Evolutionary conservation across 2,329 filamentous ascomycete genomes (phyloP).

Genomic region (Cryphonectria parasitica): DNA sequence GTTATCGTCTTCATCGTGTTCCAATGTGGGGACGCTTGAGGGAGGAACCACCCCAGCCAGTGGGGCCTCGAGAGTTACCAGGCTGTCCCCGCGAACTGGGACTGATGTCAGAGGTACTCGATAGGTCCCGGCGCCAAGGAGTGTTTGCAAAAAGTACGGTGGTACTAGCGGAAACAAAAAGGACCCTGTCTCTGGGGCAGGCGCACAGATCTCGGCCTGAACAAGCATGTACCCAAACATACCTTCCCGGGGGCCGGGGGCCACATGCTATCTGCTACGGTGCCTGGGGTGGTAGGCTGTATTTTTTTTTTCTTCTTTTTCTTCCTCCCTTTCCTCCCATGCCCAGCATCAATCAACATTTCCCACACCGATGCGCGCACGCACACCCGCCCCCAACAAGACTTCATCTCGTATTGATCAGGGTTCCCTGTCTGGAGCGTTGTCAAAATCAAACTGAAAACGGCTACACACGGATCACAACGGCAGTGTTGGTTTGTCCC

Average conservation of each 20-base stretch:
- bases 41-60: not conserved
- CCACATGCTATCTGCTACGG: not conserved
- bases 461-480: not conserved
- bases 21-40: not conserved
- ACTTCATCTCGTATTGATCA: not conserved
- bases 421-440: no score
- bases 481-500: not conserved
- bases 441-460: not conserved
- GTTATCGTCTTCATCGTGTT: not conserved
- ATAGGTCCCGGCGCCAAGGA: conserved; percentile 1
- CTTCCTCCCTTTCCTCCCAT: no score
- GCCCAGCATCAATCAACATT: not conserved
- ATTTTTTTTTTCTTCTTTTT: no score
- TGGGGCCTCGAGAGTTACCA: not conserved
- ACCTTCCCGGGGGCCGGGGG: not conserved
- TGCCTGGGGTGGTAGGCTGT: not conserved
- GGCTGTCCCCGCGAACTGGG: not conserved
- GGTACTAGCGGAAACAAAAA: not conserved
- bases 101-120: not conserved
- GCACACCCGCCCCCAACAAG: no score
- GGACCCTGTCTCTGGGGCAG: not conserved
- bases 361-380: not conserved
- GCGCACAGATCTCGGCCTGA: not conserved
- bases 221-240: not conserved
- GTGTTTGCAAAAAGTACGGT: not conserved